Evolutionary conservation across 1,139 yeast genomes (phyloP).

Genomic region (Neolecta irregularis): DNA sequence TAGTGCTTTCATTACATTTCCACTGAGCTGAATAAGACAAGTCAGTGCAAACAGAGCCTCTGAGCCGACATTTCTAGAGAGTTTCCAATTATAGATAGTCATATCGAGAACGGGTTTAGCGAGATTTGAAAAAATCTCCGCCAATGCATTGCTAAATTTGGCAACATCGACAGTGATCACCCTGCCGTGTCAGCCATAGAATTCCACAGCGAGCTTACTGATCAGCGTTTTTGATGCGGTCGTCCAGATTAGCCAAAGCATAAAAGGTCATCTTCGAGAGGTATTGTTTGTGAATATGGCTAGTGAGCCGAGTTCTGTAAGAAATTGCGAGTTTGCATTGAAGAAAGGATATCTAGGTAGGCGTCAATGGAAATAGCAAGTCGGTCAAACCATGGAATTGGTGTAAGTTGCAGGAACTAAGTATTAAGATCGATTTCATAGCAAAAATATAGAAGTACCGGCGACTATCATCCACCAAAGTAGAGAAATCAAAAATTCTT

Average conservation of each 20-base stretch:
- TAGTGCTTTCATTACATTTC: slow-evolving; percentile 52
- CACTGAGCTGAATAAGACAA: slow-evolving; percentile 64
- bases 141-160: slow-evolving; percentile 53
- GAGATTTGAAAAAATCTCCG: slow-evolving; percentile 71
- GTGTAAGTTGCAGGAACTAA: slow-evolving; percentile 76
- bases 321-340: slow-evolving; percentile 52
- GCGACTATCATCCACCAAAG: slow-evolving; percentile 76
- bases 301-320: slow-evolving; percentile 52
- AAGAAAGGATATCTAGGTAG: slow-evolving; percentile 57
- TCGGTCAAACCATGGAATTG: slow-evolving; percentile 56
- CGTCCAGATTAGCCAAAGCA: slow-evolving; percentile 42
- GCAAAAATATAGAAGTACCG: too few relatives aligned
- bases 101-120: slow-evolving; percentile 76
- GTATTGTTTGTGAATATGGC: slow-evolving; percentile 47
- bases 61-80: slow-evolving; percentile 57
- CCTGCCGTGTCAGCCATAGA: too few relatives aligned
- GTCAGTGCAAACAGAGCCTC: slow-evolving; percentile 80
- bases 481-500: slow-evolving; percentile 46
- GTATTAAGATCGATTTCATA: too few relatives aligned
- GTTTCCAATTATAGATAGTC: slow-evolving; percentile 64
- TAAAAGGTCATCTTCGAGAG: slow-evolving; percentile 43
- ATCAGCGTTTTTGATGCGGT: slow-evolving; percentile 57
- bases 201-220: slow-evolving; percentile 42
- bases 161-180: slow-evolving; percentile 66
- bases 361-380: too few relatives aligned